Percentiles rank a stretch among this genome's conserved stretches.
phyloP scores from a whole-genome alignment of 2,329 filamentous ascomycete genomes.

The Madurella mycetomatis region DNA sequence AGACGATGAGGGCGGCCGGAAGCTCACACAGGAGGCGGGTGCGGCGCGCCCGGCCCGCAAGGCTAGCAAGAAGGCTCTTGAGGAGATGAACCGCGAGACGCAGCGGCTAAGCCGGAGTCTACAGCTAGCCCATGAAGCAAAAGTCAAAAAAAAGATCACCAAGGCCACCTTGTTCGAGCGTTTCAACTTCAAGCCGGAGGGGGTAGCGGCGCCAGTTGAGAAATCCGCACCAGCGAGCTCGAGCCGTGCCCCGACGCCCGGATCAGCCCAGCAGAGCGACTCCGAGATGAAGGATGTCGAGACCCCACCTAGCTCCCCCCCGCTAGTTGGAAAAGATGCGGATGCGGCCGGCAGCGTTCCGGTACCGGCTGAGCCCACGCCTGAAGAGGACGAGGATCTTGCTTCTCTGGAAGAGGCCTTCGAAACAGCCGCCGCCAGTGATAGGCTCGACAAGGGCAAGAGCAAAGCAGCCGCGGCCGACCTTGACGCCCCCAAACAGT shows the following conservation, averaged over 20 bases:
- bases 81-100: slow-evolving; percentile 93
- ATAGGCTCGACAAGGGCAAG: slow-evolving; percentile 54
- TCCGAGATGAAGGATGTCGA: slow-evolving; percentile 47
- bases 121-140: slow-evolving; percentile 85
- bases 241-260: slow-evolving; percentile 48
- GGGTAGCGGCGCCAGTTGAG: slow-evolving; percentile 27
- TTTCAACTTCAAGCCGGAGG: slow-evolving; percentile 66
- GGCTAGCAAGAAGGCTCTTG: slow-evolving; percentile 88
- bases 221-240: slow-evolving; percentile 49
- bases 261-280: slow-evolving; percentile 44
- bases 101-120: slow-evolving; percentile 86
- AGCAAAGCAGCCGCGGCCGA: slow-evolving; percentile 44
- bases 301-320: slow-evolving; percentile 71
- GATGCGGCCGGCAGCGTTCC: slow-evolving; percentile 16
- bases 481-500: slow-evolving; percentile 25
- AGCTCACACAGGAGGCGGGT: slow-evolving; percentile 61
- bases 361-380: slow-evolving; percentile 12
- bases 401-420: slow-evolving; percentile 37
- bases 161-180: slow-evolving; percentile 77
- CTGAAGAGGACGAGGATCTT: slow-evolving; percentile 33
- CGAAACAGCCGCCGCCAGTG: slow-evolving; percentile 28
- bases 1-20: slow-evolving; percentile 59
- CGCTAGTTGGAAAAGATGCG: slow-evolving; percentile 30
- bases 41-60: slow-evolving; percentile 61
- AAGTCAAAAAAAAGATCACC: slow-evolving; percentile 85